These are phyloP conservation scores for Arthrobotrys pseudoclavata DNA, from an alignment of 2,329 filamentous ascomycete genomes.

Conservation along the genomic window DNA sequence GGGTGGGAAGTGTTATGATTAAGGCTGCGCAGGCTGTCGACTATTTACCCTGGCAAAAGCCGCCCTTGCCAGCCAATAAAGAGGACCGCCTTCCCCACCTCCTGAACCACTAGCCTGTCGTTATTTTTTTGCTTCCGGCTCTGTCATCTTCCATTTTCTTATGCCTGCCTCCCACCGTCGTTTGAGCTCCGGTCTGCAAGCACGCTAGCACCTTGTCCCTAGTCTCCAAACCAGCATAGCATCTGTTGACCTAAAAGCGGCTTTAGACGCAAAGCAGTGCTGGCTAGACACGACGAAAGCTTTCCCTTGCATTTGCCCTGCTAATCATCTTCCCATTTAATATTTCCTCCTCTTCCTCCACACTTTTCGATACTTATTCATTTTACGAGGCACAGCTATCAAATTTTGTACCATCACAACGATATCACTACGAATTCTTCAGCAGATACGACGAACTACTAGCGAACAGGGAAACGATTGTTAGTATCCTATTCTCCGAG, in stretches of 20 bases:
- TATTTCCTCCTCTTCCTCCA: constrained; percentile 59
- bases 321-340: constrained; percentile 61
- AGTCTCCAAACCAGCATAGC: constrained; percentile 56
- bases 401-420: constrained; percentile 37
- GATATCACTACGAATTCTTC: constrained; percentile 13
- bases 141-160: constrained; percentile 58
- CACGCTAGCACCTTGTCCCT: constrained; percentile 56
- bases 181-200: constrained; percentile 54
- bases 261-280: constrained; percentile 59
- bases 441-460: constrained; percentile 22
- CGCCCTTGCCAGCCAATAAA: constrained; percentile 56
- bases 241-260: constrained; percentile 59
- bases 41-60: constrained; percentile 49
- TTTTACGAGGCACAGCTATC: constrained; percentile 28
- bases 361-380: constrained; percentile 54
- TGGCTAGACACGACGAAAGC: constrained; percentile 54
- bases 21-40: constrained; percentile 47
- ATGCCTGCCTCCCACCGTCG: constrained; percentile 57
- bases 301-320: constrained; percentile 58
- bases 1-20: constrained; percentile 50
- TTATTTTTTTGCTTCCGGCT: constrained; percentile 48
- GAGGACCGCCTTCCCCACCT: constrained; percentile 56
- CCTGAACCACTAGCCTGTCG: constrained; percentile 46
- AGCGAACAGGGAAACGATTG: constrained; percentile 52
- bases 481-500: constrained; percentile 48